Evolutionary conservation across 2,329 filamentous ascomycete species (phyloP), one percentile per base, ranked within the genome.

Genomic region (Chaetomiaceae sp.): DNA sequence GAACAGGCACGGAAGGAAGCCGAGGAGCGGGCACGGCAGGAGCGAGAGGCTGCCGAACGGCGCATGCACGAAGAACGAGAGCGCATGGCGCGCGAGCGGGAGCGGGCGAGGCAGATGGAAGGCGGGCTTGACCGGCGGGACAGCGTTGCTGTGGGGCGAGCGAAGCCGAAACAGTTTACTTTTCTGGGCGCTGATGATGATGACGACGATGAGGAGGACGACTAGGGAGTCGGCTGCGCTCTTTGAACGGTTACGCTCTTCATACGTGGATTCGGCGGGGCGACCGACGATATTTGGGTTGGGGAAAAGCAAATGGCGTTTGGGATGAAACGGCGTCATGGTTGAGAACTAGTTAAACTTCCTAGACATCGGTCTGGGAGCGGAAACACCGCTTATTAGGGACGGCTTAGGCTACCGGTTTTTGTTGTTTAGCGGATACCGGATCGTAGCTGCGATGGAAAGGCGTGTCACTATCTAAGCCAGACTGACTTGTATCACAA

Each of bases 1-100:
- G 78, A 79, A 56, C 73, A 75, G 55, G 74, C 75, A 64, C 70
- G 69, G 37, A 72, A 72, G 48, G 77, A 78, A 53, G 77, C 79
- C 42, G 77, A 79, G 54, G 75, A 76, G 60, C 61, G 60, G 27
- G 66, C 67, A 33, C 68, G 69, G 40, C 71, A 58, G 44, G 70
- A 72, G 49, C 62, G 65, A 27, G 66, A 67, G 41, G 68, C 66
- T 50, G 62, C 62, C 9, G 65, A 67, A 36, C 68, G 69, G 41
- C 71, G 70, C 57, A 68, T 70, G 57, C 68, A 67, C 46, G 75
- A 78, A 58, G 77, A 79, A 57, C 65, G 70, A 16, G 75, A 76
- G 57, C 69, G 73, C 61, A 72, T 67, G 68, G 75, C 67, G 60
- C 65, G 71, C 18, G 76, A 79, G 62, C 68, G 71, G 36, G 73